Conservation (phyloP, 176 grass and related monocot genomes). For the Oryza australiensis region DNA sequence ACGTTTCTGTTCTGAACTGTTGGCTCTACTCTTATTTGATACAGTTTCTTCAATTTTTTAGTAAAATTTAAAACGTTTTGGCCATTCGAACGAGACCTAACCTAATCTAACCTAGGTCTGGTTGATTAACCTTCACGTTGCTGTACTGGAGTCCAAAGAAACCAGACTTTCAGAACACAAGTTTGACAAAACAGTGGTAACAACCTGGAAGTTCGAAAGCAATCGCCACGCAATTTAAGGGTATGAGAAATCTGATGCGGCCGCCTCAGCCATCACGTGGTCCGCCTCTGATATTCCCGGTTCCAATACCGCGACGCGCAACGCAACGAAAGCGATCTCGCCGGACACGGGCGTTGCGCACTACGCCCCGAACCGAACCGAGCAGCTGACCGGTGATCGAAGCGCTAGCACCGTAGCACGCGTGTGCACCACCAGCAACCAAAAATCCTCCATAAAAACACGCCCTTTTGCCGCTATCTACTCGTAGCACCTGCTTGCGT, state of each 20-base stretch:
- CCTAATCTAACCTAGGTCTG: no score
- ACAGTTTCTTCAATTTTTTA: no score
- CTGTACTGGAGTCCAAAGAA: neutral
- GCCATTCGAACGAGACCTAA: no score
- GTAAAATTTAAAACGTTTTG: no score
- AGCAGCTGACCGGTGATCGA: slow-evolving; percentile 5
- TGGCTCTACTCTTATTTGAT: no score
- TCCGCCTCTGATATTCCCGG: neutral
- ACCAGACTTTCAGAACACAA: neutral
- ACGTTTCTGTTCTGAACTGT: no score
- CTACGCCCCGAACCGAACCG: neutral
- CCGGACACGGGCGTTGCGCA: slow-evolving; percentile 3
- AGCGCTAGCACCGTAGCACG: neutral
- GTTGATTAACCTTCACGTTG: neutral
- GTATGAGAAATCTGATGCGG: neutral
- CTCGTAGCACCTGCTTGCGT: neutral
- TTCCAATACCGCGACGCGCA: neutral
- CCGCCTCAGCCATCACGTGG: slow-evolving; percentile 1
- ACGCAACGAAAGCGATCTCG: slow-evolving; percentile 25
- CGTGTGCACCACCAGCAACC: no score
- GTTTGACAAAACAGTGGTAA: neutral
- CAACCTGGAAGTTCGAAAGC: no score
- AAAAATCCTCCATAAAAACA: neutral
- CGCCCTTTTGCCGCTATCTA: slow-evolving; percentile 15
- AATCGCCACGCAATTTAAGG: neutral